Base-by-base conservation (phyloP, 768 basidiomycete genomes). In the Amanita rubescens region DNA sequence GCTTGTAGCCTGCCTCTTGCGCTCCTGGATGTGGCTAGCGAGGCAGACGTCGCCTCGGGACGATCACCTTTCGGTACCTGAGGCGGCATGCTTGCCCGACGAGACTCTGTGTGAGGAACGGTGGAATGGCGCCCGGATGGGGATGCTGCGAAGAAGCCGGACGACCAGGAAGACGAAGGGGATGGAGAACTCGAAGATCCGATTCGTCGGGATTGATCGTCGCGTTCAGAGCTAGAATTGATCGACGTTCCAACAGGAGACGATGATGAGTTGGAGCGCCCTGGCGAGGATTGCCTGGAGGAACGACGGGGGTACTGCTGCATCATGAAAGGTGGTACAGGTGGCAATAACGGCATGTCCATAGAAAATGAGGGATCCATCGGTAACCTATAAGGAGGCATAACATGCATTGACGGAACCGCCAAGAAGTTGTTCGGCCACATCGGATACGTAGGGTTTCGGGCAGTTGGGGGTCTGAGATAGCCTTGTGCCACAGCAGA, bases 301-400 rank as follows among this genome's bases (percentile, higher is more conserved):
- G 51, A 52, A 46, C 65, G 67, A 20, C 75, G 72, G 27, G 79
- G 74, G 53, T 74, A 80, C 54, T 80, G 75, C 51, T 80, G 79
- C 70, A 85, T 75, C 82, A 87, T 87, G 67, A 88, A 89, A 11
- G 87, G 85, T 20, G 87, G 78, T 1, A 81, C 75, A 5, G 87
- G 87, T 9, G 87, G 87, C 27, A 89, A 73, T 9, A 89, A 69
- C 6, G 86, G 84, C 76, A 80, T 79, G 58, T 87, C 82, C 67
- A 81, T 69, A 51, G 75, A 67, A 53, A 71, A 75, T 37, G 75
- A 45, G 24, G 43, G 52, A 20, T 53, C 52, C 20, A 53, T 37
- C 14, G 52, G 52, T 20, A 46, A 34, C 44, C 45, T 38, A 24
- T 46, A 53, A 34, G 43, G 69, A 8, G 75, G 73, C 48, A 79